Evolutionary conservation across 2,329 filamentous ascomycete species (phyloP).

Genomic region (Diaporthe sp.): DNA sequence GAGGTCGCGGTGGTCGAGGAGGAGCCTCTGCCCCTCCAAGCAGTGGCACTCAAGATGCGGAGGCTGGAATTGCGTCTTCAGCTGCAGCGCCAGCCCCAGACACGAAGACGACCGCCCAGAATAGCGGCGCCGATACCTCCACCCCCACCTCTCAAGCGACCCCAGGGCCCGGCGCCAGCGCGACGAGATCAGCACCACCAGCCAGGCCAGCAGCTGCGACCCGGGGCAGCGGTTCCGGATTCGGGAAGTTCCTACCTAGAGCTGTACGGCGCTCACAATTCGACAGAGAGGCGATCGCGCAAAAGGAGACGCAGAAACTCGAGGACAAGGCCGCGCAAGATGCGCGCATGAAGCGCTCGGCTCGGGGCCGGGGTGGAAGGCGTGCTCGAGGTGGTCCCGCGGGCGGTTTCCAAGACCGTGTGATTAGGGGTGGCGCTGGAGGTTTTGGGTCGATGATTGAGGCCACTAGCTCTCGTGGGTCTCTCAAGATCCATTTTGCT

Average conservation of each 20-base stretch:
- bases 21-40: constrained; percentile 16
- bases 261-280: constrained; percentile 46
- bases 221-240: constrained; percentile 20
- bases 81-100: constrained; percentile 3
- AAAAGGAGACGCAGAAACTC: constrained; percentile 46
- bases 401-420: constrained; percentile 27
- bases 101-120: background rate
- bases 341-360: constrained; percentile 37
- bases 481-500: background rate
- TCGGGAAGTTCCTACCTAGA: constrained; percentile 45
- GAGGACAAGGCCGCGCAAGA: constrained; percentile 45
- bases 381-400: constrained; percentile 39
- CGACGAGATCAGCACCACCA: background rate
- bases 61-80: background rate
- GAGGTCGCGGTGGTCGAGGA: constrained; percentile 45
- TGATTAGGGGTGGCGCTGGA: constrained; percentile 28
- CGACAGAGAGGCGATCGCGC: constrained; percentile 49
- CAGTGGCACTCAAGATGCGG: background rate
- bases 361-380: constrained; percentile 41
- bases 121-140: background rate
- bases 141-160: constrained; percentile 14
- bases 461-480: constrained; percentile 29
- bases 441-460: constrained; percentile 33
- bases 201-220: constrained; percentile 22
- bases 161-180: constrained; percentile 8